Base-by-base conservation (phyloP, 2,329 filamentous ascomycete genomes). In the Microthyrium microscopicum region DNA sequence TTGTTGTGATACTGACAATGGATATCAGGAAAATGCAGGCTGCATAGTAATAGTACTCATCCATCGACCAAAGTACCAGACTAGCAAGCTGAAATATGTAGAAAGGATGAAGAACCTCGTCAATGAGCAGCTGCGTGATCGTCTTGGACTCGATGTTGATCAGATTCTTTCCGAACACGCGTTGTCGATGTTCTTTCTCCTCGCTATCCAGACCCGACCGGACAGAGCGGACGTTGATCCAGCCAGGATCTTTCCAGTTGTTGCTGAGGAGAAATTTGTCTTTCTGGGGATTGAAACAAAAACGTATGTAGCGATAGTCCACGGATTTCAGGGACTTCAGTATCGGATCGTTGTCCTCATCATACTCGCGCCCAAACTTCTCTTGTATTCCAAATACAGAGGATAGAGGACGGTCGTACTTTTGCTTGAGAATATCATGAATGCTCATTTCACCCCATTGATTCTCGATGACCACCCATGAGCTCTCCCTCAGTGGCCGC, bases 51-150 rank as follows among this genome's bases (percentile, higher is more conserved):
- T 94, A 98, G 54, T 98, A 98, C 46, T 91, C 68, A 49, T 98
- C 89, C 44, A 94, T 51, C 7, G 87, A 94, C 89, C 89, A 98
- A 3, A 98, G 70, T 26, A 92, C 57, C 42, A 98, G 62, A 61
- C 89, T 95, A 30, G 85, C 87, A 46, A 95, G 77, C 56, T 98
- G 89, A 51, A 98, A 98, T 36, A 98, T 78, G 52, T 98, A 98
- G 53, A 98, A 98, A 0, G 89, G 91, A 50, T 98, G 89, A 47
- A 98, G 84, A 15, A 82, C 84, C 70, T 98, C 89, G 45, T 98
- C 87, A 15, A 93, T 65, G 11, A 98, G 64, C 30, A 98, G 69
- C 48, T 91, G 81, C 1, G 72, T 66, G 12, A 77, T 68, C 2
- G 80, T 75, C 57, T 94, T 98, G 48, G 94, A 77, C 46, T 91